These are phyloP conservation scores for Acephala macrosclerotiorum DNA, from an alignment of 2,329 filamentous ascomycete species.

Conservation along the genomic window DNA sequence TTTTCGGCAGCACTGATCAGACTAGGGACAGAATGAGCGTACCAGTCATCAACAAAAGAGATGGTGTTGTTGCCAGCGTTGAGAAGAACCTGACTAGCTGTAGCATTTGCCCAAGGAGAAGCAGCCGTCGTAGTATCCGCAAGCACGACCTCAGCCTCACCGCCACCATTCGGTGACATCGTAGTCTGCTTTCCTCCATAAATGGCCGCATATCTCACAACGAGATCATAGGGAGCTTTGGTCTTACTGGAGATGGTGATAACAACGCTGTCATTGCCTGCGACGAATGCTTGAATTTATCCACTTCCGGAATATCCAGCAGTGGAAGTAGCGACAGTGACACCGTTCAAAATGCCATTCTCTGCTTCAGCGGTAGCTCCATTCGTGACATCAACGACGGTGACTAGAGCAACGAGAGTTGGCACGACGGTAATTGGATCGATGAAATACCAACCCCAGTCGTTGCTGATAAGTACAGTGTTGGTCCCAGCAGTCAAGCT, in stretches of 20 bases:
- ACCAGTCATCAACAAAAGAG: slow-evolving; percentile 55
- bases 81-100: slow-evolving; percentile 54
- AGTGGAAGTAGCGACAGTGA: slow-evolving; percentile 48
- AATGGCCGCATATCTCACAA: slow-evolving; percentile 52
- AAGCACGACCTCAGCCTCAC: slow-evolving; percentile 51
- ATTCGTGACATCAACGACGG: slow-evolving; percentile 29
- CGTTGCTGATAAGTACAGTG: slow-evolving; percentile 53
- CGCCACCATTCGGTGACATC: slow-evolving; percentile 52
- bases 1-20: neutral
- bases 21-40: neutral
- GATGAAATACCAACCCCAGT: slow-evolving; percentile 57
- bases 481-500: slow-evolving; percentile 52
- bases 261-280: slow-evolving; percentile 50
- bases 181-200: slow-evolving; percentile 55
- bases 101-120: slow-evolving; percentile 47
- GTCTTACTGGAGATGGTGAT: slow-evolving; percentile 49
- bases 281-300: slow-evolving; percentile 56
- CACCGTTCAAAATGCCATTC: slow-evolving; percentile 50
- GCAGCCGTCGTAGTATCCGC: slow-evolving; percentile 43
- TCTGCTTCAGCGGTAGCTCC: slow-evolving; percentile 48
- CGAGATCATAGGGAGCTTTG: slow-evolving; percentile 52
- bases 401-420: slow-evolving; percentile 19
- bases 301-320: slow-evolving; percentile 53
- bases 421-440: slow-evolving; percentile 48
- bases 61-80: slow-evolving; percentile 53